phyloP scores from a whole-genome alignment of 306 rosid species.

The Malus fusca region DNA sequence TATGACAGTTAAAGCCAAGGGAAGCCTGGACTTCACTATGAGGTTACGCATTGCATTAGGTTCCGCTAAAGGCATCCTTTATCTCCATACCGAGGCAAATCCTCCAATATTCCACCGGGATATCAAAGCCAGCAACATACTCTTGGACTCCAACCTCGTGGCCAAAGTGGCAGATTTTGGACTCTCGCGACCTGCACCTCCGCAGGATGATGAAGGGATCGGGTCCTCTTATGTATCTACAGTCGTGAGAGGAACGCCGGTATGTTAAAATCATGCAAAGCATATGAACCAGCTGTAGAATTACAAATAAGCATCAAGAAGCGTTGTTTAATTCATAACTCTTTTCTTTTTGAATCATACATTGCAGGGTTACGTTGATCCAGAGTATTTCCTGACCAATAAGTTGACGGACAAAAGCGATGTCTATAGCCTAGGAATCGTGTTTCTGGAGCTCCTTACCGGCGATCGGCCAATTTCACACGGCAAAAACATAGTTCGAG shows the following conservation, averaged over 20 bases:
- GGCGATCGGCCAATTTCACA: conserved; percentile 62
- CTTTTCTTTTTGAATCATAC: not conserved
- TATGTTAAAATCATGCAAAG: conserved; percentile 31
- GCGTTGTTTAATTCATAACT: not conserved
- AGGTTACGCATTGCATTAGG: conserved; percentile 71
- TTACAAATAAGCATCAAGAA: not conserved
- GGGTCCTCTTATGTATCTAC: conserved; percentile 66
- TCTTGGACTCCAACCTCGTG: conserved; percentile 50
- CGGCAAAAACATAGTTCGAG: conserved; percentile 76
- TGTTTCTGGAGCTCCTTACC: conserved; percentile 63
- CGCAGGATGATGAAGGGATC: conserved; percentile 51
- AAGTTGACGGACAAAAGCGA: conserved; percentile 76
- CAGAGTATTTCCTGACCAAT: conserved; percentile 64
- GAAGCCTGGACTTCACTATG: conserved; percentile 39
- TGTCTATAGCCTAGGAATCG: conserved; percentile 74
- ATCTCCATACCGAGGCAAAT: conserved; percentile 86
- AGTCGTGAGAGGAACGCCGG: conserved; percentile 91
- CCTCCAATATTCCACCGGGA: conserved; percentile 96
- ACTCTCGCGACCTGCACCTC: conserved; percentile 77
- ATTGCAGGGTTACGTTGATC: conserved; percentile 73
- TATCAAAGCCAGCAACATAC: conserved; percentile 85
- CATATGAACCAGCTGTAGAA: not conserved
- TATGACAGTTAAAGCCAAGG: conserved; percentile 43
- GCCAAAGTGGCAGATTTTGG: conserved; percentile 97
- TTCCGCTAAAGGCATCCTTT: conserved; percentile 76